A percentile compares a stretch with the other conserved stretches of the same genome.
These are phyloP conservation scores for Athelia psychrophila DNA, from an alignment of 1,284 basidiomycete genomes.

Conservation along the genomic window DNA sequence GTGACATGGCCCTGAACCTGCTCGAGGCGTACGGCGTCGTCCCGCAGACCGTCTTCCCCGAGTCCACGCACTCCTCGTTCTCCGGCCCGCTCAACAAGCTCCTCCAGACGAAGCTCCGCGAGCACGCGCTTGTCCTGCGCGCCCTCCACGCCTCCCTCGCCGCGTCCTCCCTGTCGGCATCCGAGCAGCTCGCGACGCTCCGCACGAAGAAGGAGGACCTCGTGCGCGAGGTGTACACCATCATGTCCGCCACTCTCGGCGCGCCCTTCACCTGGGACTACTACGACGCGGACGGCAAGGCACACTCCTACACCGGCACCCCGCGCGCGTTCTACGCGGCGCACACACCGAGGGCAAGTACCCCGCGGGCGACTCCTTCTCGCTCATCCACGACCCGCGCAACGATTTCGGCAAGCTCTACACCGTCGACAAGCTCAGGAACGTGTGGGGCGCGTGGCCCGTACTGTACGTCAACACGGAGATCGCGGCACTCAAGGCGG, in stretches of 20 bases:
- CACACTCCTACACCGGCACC: slow-evolving; percentile 74
- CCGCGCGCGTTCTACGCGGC: slow-evolving; percentile 76
- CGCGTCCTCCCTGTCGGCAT: slow-evolving; percentile 37
- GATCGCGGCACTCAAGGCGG: slow-evolving; percentile 76
- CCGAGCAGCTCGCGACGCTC: slow-evolving; percentile 46
- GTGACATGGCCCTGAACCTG: slow-evolving; percentile 93
- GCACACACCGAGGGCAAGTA: too few relatives aligned
- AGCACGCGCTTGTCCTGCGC: slow-evolving; percentile 85
- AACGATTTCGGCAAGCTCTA: slow-evolving; percentile 85
- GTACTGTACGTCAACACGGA: slow-evolving; percentile 92
- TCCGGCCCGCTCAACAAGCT: slow-evolving; percentile 75
- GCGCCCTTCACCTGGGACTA: slow-evolving; percentile 86
- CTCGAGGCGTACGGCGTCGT: slow-evolving; percentile 84
- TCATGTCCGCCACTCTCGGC: slow-evolving; percentile 85
- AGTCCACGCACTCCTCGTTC: slow-evolving; percentile 80
- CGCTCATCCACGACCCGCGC: slow-evolving; percentile 93
- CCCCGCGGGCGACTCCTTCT: slow-evolving; percentile 67
- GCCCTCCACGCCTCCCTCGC: slow-evolving; percentile 51
- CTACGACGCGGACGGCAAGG: slow-evolving; percentile 80
- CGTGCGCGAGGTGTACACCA: slow-evolving; percentile 84
- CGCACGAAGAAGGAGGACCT: slow-evolving; percentile 83
- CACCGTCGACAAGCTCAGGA: slow-evolving; percentile 90
- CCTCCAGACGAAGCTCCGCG: slow-evolving; percentile 87
- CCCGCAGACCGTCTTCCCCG: slow-evolving; percentile 82
- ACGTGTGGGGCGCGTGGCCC: slow-evolving; percentile 83